Evolutionary conservation across 2,329 filamentous ascomycete genomes (phyloP).

Genomic region (Botrytis aclada): DNA sequence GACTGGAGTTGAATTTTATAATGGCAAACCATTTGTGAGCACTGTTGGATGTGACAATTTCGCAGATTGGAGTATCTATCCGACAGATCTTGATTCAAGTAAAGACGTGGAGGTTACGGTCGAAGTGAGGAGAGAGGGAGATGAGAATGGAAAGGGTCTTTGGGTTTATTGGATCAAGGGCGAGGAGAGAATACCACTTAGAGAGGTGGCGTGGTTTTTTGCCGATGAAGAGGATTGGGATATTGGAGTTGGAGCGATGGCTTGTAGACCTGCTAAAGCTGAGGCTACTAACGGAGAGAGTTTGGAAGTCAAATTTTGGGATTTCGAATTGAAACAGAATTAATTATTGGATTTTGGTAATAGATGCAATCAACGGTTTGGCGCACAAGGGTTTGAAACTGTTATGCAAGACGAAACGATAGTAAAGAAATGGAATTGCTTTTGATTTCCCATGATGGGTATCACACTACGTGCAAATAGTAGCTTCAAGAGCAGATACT

Average conservation of each 20-base stretch:
- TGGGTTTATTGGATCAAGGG: constrained; percentile 15
- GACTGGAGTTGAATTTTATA: constrained; percentile 15
- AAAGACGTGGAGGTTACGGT: constrained; percentile 8
- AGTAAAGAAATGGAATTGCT: no score
- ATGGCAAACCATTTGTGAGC: not conserved
- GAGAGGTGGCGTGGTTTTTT: constrained; percentile 17
- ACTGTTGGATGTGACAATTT: constrained; percentile 12
- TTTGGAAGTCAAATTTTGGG: constrained; percentile 13
- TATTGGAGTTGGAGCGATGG: constrained; percentile 1
- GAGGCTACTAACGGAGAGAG: not conserved
- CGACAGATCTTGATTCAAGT: not conserved
- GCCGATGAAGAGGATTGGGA: constrained; percentile 6
- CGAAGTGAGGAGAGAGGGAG: constrained; percentile 7
- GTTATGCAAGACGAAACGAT: not conserved
- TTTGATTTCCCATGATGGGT: not conserved
- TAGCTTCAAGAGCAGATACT: not conserved
- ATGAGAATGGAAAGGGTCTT: constrained; percentile 6
- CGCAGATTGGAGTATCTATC: constrained; percentile 14
- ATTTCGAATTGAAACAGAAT: not conserved
- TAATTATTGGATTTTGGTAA: not conserved
- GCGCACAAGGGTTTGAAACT: fast-evolving
- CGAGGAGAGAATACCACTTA: constrained; percentile 11
- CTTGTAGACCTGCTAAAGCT: constrained; percentile 12
- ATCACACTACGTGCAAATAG: not conserved
- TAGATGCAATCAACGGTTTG: fast-evolving